These are phyloP conservation scores for Babesia bigemina DNA, from an alignment of 169 alveolate genomes.

Conservation along the genomic window DNA sequence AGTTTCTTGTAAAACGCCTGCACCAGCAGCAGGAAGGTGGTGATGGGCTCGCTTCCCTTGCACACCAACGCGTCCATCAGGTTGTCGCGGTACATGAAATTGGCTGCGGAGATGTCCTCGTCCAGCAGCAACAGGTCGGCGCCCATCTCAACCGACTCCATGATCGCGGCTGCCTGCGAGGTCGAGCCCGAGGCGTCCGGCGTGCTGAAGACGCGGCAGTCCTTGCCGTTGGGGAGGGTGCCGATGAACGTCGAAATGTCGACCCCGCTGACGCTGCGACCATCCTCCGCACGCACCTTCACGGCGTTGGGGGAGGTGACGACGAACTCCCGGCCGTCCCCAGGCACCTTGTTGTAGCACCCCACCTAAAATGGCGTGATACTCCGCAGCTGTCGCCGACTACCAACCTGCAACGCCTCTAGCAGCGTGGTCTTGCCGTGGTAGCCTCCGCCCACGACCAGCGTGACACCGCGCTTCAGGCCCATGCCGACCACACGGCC, in stretches of 20 bases:
- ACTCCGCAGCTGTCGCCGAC: neutral
- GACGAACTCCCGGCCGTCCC: conserved; percentile 83
- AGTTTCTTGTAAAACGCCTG: conserved; percentile 47
- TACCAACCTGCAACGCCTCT: conserved; percentile 63
- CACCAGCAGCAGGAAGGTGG: conserved; percentile 46
- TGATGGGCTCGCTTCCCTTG: conserved; percentile 58
- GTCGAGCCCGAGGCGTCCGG: conserved; percentile 81
- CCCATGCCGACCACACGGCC: conserved; percentile 77
- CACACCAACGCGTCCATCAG: conserved; percentile 56
- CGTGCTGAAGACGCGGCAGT: conserved; percentile 53
- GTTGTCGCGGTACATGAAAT: conserved; percentile 63
- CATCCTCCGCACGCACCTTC: conserved; percentile 75
- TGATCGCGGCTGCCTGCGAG: conserved; percentile 81
- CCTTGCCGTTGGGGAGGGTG: conserved; percentile 72
- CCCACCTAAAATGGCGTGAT: conserved; percentile 68
- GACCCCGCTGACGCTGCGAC: conserved; percentile 64
- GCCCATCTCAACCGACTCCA: conserved; percentile 82
- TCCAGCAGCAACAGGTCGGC: conserved; percentile 68
- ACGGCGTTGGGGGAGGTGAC: conserved; percentile 73
- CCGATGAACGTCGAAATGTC: conserved; percentile 80
- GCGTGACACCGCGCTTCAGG: conserved; percentile 72
- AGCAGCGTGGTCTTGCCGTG: conserved; percentile 82
- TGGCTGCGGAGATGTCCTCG: conserved; percentile 79
- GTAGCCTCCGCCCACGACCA: conserved; percentile 85
- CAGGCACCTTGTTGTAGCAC: conserved; percentile 77